Conservation (phyloP, 1,284 basidiomycete species). For the Ceratobasidium theobromae region DNA sequence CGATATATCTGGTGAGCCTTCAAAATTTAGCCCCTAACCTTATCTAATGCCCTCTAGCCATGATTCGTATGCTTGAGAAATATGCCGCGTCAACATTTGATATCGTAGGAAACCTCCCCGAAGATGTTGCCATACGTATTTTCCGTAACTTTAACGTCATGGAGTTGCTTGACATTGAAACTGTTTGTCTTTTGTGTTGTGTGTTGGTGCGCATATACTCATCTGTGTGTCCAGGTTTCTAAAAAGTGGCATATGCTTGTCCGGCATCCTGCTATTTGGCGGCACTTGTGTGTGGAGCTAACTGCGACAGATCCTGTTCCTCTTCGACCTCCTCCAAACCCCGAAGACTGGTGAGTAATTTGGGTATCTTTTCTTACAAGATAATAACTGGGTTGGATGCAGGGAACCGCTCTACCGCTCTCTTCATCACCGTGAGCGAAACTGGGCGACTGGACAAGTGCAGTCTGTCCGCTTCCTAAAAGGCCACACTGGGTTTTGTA, state of each 20-base stretch:
- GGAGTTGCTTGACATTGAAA: slow-evolving; percentile 63
- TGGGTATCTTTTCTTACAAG: background rate
- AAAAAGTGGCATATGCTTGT: slow-evolving; percentile 72
- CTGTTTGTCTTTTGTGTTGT: slow-evolving; percentile 46
- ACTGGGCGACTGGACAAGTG: slow-evolving; percentile 75
- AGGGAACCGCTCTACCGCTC: slow-evolving; percentile 79
- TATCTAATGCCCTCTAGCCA: slow-evolving; percentile 47
- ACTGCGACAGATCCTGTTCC: slow-evolving; percentile 74
- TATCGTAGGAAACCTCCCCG: slow-evolving; percentile 71
- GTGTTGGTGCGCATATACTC: slow-evolving; percentile 13
- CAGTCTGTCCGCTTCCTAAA: slow-evolving; percentile 75
- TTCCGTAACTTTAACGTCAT: slow-evolving; percentile 64
- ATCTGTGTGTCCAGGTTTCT: slow-evolving; percentile 55
- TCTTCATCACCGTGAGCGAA: slow-evolving; percentile 82
- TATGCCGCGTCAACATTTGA: slow-evolving; percentile 80
- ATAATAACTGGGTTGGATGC: slow-evolving; percentile 25
- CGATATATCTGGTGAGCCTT: slow-evolving; percentile 55
- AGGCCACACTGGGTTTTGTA: slow-evolving; percentile 88
- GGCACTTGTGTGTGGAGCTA: slow-evolving; percentile 69
- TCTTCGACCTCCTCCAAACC: slow-evolving; percentile 57
- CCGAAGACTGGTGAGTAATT: slow-evolving; percentile 66
- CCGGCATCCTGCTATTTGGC: slow-evolving; percentile 74
- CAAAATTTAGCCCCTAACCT: slow-evolving; percentile 33
- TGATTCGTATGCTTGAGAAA: slow-evolving; percentile 76
- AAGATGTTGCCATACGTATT: slow-evolving; percentile 64